Base-by-base conservation (phyloP, 192 early-diverging fungal species). In the Coemansia guatemalensis region DNA sequence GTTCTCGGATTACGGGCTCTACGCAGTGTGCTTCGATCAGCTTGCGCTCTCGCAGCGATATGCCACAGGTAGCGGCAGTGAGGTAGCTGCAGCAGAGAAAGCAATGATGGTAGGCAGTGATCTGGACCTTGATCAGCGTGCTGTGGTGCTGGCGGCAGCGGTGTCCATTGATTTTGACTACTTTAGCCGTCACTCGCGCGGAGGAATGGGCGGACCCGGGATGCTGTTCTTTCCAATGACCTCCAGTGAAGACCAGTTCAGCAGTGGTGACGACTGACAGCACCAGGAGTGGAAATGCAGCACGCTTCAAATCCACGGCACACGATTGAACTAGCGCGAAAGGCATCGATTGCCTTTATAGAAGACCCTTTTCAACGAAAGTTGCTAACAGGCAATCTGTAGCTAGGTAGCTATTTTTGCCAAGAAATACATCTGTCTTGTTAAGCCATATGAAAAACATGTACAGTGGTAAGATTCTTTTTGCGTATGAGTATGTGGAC, bases 81-180 rank as follows among this genome's bases (percentile, higher is more conserved):
- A 61, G 56, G 6, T 65, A 69, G 8, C 65, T 58, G 32, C 53
- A 5, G 5, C 6, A 12, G 14, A 17, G 22, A 0, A 21, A n/a
- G 26, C 29, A 65, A 68, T n/a, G n/a, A 54, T 71, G 22, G 60
- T 73, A 17, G 67, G 63, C 51, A 69, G 85, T 52, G 84, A 75
- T 23, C 54, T 92, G 69, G 84, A 87, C 1, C 72, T 93, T 23
- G 93, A 95, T 71, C 85, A 92, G 58, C 85, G 92, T 25, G 93
- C 93, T 2, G 86, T 94, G 2, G 86, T 87, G 26, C 76, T 96
- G 52, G 89, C 89, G 0, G 88, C 87, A 52, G 94, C 93, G 60
- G 83, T 95, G 56, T 88, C 88, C 18, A 91, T 93, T 52, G 94
- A 95, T 62, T 88, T 92, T 68, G 93, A 95, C 69, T 95, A 93